phyloP scores from a whole-genome alignment of 2,329 filamentous ascomycete genomes.

The Penicillium psychrosexuale region DNA sequence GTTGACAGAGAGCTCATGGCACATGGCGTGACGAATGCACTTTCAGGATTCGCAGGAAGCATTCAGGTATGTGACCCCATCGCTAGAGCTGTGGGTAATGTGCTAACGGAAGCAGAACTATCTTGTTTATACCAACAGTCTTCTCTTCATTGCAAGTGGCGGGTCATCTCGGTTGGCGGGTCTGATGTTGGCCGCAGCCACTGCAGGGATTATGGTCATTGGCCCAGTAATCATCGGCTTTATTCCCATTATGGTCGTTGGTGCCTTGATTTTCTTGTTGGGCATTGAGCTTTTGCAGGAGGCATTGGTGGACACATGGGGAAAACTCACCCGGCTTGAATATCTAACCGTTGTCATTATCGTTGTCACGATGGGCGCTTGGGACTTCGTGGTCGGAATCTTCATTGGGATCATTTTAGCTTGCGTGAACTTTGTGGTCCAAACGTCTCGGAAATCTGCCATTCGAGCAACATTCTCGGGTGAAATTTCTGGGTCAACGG shows the following conservation, averaged over 20 bases:
- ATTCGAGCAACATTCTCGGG: slow-evolving; percentile 89
- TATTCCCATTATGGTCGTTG: slow-evolving; percentile 96
- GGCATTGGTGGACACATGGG: slow-evolving; percentile 82
- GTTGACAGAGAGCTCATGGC: slow-evolving; percentile 88
- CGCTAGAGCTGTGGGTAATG: not conserved
- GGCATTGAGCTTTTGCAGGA: slow-evolving; percentile 90
- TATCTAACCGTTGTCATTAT: slow-evolving; percentile 88
- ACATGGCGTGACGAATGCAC: slow-evolving; percentile 86
- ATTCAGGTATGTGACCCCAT: slow-evolving; percentile 57
- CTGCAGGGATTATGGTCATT: slow-evolving; percentile 75
- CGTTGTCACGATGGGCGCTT: slow-evolving; percentile 90
- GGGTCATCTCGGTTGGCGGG: slow-evolving; percentile 84
- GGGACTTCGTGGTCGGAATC: slow-evolving; percentile 95
- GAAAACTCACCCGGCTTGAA: slow-evolving; percentile 80
- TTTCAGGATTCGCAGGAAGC: slow-evolving; percentile 82
- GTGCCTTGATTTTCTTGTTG: slow-evolving; percentile 88
- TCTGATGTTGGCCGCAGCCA: slow-evolving; percentile 75
- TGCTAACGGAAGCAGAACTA: slow-evolving; percentile 68
- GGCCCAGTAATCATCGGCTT: slow-evolving; percentile 87
- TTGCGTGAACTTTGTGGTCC: slow-evolving; percentile 85
- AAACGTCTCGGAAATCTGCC: slow-evolving; percentile 84
- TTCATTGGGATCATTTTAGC: slow-evolving; percentile 87
- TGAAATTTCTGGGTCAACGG: slow-evolving; percentile 84
- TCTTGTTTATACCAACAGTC: slow-evolving; percentile 92
- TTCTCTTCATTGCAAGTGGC: slow-evolving; percentile 93